Conservation (phyloP, 805 yeast genomes). For the Wickerhamiella allomyrinae region DNA sequence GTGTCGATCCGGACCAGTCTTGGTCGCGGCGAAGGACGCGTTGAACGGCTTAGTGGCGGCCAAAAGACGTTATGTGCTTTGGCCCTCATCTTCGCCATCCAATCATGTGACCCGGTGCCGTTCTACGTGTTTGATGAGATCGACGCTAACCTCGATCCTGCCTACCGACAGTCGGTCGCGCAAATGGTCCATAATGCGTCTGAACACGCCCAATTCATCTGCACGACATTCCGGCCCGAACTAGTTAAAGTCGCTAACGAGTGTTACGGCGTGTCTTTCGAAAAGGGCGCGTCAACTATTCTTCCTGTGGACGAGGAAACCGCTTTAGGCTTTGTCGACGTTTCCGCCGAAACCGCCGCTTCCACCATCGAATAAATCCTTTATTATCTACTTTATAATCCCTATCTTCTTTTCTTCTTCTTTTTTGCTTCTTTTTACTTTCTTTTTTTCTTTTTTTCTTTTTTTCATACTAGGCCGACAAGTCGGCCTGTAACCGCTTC, state of each 20-base stretch:
- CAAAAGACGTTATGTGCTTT: slow-evolving; percentile 95
- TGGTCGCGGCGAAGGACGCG: slow-evolving; percentile 72
- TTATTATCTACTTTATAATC: no score
- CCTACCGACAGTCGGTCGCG: slow-evolving; percentile 81
- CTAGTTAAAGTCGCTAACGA: slow-evolving; percentile 76
- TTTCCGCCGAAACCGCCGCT: not conserved
- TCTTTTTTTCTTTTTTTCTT: no score
- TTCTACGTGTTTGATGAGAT: slow-evolving; percentile 92
- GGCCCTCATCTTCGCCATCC: slow-evolving; percentile 85
- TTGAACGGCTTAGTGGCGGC: slow-evolving; percentile 91
- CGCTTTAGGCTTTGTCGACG: slow-evolving; percentile 70
- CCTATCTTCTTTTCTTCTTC: no score
- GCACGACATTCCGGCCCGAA: slow-evolving; percentile 93
- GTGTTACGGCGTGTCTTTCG: slow-evolving; percentile 76
- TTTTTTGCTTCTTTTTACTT: no score
- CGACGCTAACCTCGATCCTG: slow-evolving; percentile 90
- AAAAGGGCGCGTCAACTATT: slow-evolving; percentile 67
- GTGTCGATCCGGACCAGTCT: slow-evolving; percentile 80
- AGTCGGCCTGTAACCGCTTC: no score
- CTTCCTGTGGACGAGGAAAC: slow-evolving; percentile 53
- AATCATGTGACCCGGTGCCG: slow-evolving; percentile 92
- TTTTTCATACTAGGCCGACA: no score
- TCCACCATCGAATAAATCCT: no score
- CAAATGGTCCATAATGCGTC: slow-evolving; percentile 53
- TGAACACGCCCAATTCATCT: slow-evolving; percentile 54